phyloP scores from a whole-genome alignment of 441 rosid species.

The Sinapis alba region DNA sequence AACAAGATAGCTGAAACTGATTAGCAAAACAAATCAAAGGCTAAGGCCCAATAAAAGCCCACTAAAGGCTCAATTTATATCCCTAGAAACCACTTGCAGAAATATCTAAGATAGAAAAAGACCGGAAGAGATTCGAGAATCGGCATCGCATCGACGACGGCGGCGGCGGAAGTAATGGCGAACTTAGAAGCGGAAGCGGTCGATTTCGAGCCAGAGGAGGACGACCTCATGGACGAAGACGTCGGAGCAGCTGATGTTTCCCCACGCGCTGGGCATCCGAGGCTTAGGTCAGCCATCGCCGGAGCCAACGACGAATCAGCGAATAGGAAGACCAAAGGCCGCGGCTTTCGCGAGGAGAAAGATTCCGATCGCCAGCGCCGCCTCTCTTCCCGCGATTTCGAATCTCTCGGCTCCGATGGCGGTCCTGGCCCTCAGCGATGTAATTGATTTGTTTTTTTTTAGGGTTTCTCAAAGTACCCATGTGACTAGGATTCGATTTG shows the following conservation, averaged over 20 bases:
- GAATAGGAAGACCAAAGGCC: constrained; percentile 82
- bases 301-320: constrained; percentile 55
- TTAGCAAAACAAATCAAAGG: not conserved
- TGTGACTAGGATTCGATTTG: constrained; percentile 28
- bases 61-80: not conserved
- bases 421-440: constrained; percentile 95
- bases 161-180: constrained; percentile 48
- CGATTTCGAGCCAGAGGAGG: constrained; percentile 95
- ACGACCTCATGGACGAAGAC: constrained; percentile 97
- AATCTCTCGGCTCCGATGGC: constrained; percentile 78
- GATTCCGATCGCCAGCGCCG: constrained; percentile 72
- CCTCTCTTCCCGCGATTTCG: constrained; percentile 81
- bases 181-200: constrained; percentile 77
- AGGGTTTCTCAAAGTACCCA: not conserved
- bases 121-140: constrained; percentile 21
- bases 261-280: constrained; percentile 60
- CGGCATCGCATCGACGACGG: not conserved
- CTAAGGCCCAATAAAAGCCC: not conserved
- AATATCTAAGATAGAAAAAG: not conserved
- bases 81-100: not conserved
- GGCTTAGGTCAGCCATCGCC: constrained; percentile 80
- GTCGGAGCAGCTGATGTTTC: constrained; percentile 60
- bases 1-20: not conserved
- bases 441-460: constrained; percentile 17
- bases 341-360: constrained; percentile 77